A percentile compares a stretch with the other conserved stretches of the same genome.
Conservation (phyloP, 345 rosid species). For the Capsella bursapastoris region DNA sequence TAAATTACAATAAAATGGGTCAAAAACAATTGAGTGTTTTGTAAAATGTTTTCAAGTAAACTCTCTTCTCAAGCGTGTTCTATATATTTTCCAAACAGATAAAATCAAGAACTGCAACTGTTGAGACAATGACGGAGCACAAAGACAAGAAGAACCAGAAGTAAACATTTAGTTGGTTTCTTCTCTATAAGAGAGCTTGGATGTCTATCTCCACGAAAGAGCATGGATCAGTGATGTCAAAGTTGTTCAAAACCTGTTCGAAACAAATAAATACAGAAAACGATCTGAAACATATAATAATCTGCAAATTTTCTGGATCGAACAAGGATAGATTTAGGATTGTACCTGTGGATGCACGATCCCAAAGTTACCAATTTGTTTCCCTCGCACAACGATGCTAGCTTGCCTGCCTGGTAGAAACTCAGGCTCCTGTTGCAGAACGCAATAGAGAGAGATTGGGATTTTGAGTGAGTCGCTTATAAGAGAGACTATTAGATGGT, state of each 20-base stretch:
- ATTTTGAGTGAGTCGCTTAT: not conserved
- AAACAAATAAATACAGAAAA: not conserved
- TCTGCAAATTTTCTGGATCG: not conserved
- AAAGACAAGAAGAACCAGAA: not conserved
- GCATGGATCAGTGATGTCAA: constrained; percentile 80
- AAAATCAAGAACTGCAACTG: not conserved
- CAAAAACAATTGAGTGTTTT: not conserved
- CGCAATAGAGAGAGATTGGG: not conserved
- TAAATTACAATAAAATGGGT: not conserved
- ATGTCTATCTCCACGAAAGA: constrained; percentile 75
- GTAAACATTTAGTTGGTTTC: constrained; percentile 15
- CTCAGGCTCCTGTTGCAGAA: constrained; percentile 69
- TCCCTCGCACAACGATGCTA: constrained; percentile 74
- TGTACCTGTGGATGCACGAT: constrained; percentile 88
- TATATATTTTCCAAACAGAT: not conserved
- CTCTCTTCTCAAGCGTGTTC: not conserved
- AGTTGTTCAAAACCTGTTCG: constrained; percentile 73
- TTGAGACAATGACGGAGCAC: not conserved
- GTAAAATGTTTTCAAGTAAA: not conserved
- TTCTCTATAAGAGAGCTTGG: constrained; percentile 46
- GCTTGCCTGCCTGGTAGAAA: constrained; percentile 87
- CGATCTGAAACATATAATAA: not conserved
- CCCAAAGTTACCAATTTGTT: constrained; percentile 72
- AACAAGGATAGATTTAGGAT: not conserved
- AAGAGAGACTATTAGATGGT: not conserved